Evolutionary conservation across 495 filamentous ascomycete genomes (phyloP).

Genomic region (Schizothecium vesticola): DNA sequence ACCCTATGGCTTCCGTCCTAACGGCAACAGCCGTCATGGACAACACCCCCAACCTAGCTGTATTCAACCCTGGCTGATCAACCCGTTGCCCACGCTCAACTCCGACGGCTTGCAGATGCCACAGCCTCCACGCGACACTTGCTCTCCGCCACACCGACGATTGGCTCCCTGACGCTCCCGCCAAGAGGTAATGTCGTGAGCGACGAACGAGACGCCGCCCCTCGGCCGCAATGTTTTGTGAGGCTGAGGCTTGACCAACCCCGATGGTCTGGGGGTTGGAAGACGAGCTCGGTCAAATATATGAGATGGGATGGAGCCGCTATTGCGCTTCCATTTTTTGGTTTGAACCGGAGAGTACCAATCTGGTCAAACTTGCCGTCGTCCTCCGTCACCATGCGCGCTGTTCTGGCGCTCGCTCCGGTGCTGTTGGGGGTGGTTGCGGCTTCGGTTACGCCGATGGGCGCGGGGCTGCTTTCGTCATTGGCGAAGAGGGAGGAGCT

Average conservation of each 20-base stretch:
- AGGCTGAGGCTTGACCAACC: background rate
- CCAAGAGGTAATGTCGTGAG: background rate
- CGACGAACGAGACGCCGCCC: background rate
- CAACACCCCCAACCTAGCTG: background rate
- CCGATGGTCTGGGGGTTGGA: background rate
- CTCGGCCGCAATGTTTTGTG: background rate
- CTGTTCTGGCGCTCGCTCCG: background rate
- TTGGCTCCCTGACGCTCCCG: background rate
- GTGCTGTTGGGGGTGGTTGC: constrained; percentile 1
- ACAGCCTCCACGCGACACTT: background rate
- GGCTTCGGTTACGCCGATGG: background rate
- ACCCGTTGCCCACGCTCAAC: background rate
- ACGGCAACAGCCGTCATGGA: background rate
- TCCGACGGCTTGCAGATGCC: constrained; percentile 7
- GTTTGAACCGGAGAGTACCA: background rate
- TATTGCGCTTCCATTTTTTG: background rate
- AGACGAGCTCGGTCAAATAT: background rate
- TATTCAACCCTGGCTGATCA: background rate
- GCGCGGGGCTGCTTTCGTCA: background rate
- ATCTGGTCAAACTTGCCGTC: background rate
- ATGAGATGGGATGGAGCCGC: background rate
- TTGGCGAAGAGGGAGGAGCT: constrained; percentile 1
- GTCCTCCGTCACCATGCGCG: background rate
- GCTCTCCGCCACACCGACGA: background rate
- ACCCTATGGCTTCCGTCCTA: background rate